Base-by-base conservation (phyloP, 2,329 filamentous ascomycete genomes). In the Paecilomyces sp. region DNA sequence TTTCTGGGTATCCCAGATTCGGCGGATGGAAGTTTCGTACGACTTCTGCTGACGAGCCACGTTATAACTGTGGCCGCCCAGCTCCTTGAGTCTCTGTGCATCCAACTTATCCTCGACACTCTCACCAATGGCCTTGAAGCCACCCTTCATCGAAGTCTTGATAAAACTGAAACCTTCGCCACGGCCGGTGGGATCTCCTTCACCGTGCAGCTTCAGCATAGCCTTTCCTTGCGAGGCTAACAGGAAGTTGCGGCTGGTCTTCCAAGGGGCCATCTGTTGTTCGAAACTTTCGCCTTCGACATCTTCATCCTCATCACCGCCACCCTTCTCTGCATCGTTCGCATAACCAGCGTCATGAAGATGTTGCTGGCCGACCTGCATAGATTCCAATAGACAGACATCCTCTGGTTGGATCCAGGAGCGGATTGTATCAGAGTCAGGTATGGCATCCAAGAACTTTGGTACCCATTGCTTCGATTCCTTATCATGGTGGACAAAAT, bases 111-210 rank as follows among this genome's bases (percentile, higher is more conserved):
- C 89, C 68, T 91, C 89, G 62, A 92, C 90, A 69, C 91, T 92
- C 73, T 96, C 91, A 22, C 91, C 92, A 28, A 95, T 85, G 22
- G 92, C 89, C 70, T 92, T 91, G 74, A 97, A 99, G 0, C 94
- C 94, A 62, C 94, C 94, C 76, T 99, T 99, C 94, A 99, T 99
- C 0, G 91, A 96, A 0, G 92, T 97, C 70, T 94, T 92, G 74
- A 99, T 92, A 74, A 99, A 97, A 72, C 91, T 97, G 79, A 97
- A 96, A 2, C 91, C 94, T 61, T 97, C 87, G 1, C 94, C 94
- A 68, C 92, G 89, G 25, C 92, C 92, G 0, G 93, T 96, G 3
- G 94, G 94, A 71, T 99, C 94, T 59, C 94, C 94, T 65, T 95
- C 91, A 22, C 94, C 94, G 67, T 97, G 92, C 12, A 99, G 83